Conservation (phyloP, 257 asterid species). For the Przewalskia tangutica region DNA sequence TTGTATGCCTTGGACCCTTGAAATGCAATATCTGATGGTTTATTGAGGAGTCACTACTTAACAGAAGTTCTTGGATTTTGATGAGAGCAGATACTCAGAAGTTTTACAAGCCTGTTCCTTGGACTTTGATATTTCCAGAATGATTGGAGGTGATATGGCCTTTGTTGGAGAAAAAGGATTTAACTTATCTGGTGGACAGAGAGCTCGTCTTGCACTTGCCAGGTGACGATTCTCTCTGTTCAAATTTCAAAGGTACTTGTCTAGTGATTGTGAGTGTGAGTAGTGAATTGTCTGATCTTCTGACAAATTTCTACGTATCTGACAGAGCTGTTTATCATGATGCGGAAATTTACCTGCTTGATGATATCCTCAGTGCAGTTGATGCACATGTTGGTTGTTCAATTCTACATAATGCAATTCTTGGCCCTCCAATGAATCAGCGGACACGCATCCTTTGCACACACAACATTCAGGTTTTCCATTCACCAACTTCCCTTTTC, state of each 20-base stretch:
- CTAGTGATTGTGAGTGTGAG: neutral
- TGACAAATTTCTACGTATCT: slow-evolving; percentile 1
- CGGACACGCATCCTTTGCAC: slow-evolving; percentile 85
- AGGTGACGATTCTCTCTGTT: slow-evolving; percentile 35
- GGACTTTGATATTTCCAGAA: slow-evolving; percentile 69
- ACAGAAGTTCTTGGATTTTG: neutral
- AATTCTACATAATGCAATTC: slow-evolving; percentile 63
- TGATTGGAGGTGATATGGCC: slow-evolving; percentile 90
- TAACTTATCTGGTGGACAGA: slow-evolving; percentile 88
- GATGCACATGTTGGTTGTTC: slow-evolving; percentile 89
- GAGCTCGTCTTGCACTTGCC: slow-evolving; percentile 89
- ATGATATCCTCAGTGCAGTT: slow-evolving; percentile 93
- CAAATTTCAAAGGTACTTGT: neutral
- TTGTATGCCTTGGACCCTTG: neutral
- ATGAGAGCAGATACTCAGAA: slow-evolving; percentile 53
- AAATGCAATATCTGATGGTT: neutral
- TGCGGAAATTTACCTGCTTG: slow-evolving; percentile 64
- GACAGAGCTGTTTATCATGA: slow-evolving; percentile 78
- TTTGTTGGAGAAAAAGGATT: slow-evolving; percentile 82
- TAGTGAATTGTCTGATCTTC: slow-evolving; percentile 5
- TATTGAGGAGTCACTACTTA: neutral
- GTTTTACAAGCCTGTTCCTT: slow-evolving; percentile 56
- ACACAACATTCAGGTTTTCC: slow-evolving; percentile 77
- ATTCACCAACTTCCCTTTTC: neutral
- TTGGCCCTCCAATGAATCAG: slow-evolving; percentile 63